Percentiles rank a stretch among this genome's conserved stretches.
Evolutionary conservation across 495 filamentous ascomycete species (phyloP).

Genomic region (Neohortaea acidophila): DNA sequence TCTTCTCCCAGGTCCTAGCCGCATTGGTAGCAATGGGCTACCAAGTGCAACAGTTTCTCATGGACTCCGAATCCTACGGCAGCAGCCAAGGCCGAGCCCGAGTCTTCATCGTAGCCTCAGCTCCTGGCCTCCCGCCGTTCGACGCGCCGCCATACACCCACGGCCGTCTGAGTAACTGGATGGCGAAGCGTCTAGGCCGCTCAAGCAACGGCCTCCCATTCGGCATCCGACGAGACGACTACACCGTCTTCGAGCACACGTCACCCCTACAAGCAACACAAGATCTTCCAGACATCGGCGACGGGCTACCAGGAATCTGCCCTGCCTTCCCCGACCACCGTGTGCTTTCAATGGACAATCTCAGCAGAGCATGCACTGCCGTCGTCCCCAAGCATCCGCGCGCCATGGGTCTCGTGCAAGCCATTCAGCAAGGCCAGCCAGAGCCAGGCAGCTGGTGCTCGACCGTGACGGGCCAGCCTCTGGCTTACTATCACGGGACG

Average conservation of each 20-base stretch:
- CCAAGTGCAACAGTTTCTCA: constrained; percentile 44
- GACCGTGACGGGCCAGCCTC: constrained; percentile 23
- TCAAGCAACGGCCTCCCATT: constrained; percentile 46
- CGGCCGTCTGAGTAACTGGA: constrained; percentile 29
- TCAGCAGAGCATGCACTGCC: constrained; percentile 21
- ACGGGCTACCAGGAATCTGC: constrained; percentile 38
- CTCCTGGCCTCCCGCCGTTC: constrained; percentile 41
- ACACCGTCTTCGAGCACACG: constrained; percentile 42
- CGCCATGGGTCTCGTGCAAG: constrained; percentile 20
- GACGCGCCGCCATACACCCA: constrained; percentile 44
- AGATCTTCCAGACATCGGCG: constrained; percentile 46
- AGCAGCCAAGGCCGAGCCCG: constrained; percentile 45
- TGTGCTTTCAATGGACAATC: constrained; percentile 12
- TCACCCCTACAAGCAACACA: constrained; percentile 33
- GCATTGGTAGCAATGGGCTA: constrained; percentile 59
- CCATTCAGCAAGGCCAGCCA: constrained; percentile 22
- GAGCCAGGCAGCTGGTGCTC: no score
- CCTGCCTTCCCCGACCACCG: constrained; percentile 52
- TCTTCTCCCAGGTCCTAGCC: constrained; percentile 53
- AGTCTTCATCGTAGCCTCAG: constrained; percentile 50
- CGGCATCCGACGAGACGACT: constrained; percentile 33
- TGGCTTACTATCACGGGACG: constrained; percentile 18
- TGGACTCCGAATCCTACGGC: constrained; percentile 56
- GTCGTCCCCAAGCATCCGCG: constrained; percentile 26
- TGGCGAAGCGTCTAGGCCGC: constrained; percentile 33